A percentile compares a stretch with the other conserved stretches of the same genome.
These are phyloP conservation scores for Strobilomyces echinocephalus DNA, from an alignment of 768 basidiomycete genomes.

Conservation along the genomic window DNA sequence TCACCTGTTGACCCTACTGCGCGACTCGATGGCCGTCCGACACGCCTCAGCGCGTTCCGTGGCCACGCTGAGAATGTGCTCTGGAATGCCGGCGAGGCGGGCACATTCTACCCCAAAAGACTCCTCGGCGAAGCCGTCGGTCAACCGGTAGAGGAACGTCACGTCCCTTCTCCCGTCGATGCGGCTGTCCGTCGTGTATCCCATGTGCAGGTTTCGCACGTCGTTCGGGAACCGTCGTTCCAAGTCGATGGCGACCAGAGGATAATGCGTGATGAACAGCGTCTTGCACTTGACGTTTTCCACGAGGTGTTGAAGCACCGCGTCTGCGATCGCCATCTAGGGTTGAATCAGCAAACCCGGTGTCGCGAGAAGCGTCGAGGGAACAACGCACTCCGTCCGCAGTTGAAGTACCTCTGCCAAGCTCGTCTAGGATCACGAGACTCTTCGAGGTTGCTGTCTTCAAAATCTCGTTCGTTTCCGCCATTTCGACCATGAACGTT, in stretches of 20 bases:
- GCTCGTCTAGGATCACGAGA: conserved; percentile 85
- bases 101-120: conserved; percentile 94
- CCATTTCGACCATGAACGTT: conserved; percentile 97
- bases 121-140: conserved; percentile 67
- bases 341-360: conserved; percentile 1
- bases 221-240: conserved; percentile 54
- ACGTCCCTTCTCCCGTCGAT: conserved; percentile 75
- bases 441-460: conserved; percentile 67
- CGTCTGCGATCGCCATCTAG: conserved; percentile 84
- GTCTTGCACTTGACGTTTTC: conserved; percentile 59
- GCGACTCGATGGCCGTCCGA: conserved; percentile 47
- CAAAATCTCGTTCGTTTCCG: conserved; percentile 88
- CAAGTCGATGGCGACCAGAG: conserved; percentile 68
- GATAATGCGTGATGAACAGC: conserved; percentile 95
- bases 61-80: conserved; percentile 61
- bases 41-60: conserved; percentile 49
- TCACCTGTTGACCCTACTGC: conserved; percentile 49
- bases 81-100: conserved; percentile 78
- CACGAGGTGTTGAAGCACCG: conserved; percentile 71
- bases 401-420: conserved; percentile 88
- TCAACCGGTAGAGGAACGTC: conserved; percentile 80
- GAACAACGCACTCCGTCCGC: conserved; percentile 67
- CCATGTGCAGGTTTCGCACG: conserved; percentile 83
- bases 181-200: conserved; percentile 63
- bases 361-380: neutral